Percentiles rank a stretch among this genome's conserved stretches.
Conservation (phyloP, 2,329 filamentous ascomycete species). For the Diaporthe sp. region DNA sequence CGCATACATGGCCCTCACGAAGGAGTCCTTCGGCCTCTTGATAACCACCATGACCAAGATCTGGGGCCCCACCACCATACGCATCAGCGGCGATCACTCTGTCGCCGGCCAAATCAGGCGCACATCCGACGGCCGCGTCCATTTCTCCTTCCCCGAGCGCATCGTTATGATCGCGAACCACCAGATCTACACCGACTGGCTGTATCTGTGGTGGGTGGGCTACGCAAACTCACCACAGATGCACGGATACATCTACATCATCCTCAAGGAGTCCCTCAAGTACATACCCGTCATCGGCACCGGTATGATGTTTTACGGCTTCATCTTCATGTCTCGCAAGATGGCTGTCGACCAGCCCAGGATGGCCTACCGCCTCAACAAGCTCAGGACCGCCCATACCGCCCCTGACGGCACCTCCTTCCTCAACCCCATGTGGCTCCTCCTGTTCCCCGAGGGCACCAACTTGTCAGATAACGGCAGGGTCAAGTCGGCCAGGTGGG, state of each 20-base stretch:
- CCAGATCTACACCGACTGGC: conserved; percentile 92
- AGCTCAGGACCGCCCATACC: conserved; percentile 69
- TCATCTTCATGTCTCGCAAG: conserved; percentile 92
- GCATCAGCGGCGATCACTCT: conserved; percentile 85
- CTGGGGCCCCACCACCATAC: conserved; percentile 86
- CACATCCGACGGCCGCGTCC: conserved; percentile 76
- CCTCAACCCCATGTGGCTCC: conserved; percentile 86
- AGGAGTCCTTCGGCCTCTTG: conserved; percentile 83
- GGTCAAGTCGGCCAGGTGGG: conserved; percentile 78
- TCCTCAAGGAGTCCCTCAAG: conserved; percentile 87
- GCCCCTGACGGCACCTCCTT: conserved; percentile 66
- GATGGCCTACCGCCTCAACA: conserved; percentile 78
- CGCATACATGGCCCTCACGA: conserved; percentile 87
- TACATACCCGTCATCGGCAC: conserved; percentile 82
- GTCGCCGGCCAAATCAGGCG: conserved; percentile 80
- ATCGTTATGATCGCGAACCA: conserved; percentile 89
- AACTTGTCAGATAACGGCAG: conserved; percentile 80
- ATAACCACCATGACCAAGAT: conserved; percentile 85
- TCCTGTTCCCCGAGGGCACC: conserved; percentile 89
- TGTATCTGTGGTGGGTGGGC: conserved; percentile 94
- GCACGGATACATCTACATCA: conserved; percentile 90
- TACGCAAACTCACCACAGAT: conserved; percentile 80
- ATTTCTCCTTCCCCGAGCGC: conserved; percentile 84
- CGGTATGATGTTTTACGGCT: conserved; percentile 87
- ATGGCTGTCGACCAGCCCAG: conserved; percentile 83